Evolutionary conservation across 495 filamentous ascomycete species (phyloP).

Genomic region (Tuber umbilicatum): DNA sequence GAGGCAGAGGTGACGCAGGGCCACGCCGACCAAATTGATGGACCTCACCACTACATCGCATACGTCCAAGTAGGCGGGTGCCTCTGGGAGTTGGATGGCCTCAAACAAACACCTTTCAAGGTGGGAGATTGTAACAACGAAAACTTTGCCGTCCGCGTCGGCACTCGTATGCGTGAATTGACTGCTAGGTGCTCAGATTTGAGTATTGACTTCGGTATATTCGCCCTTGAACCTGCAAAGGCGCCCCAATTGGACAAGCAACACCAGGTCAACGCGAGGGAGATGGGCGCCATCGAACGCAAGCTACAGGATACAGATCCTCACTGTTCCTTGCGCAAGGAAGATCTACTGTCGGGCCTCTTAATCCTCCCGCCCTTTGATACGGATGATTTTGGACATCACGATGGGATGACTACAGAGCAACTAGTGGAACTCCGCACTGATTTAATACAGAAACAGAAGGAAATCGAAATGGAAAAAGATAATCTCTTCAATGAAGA

Average conservation of each 20-base stretch:
- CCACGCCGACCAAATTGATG: constrained; percentile 38
- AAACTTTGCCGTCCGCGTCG: constrained; percentile 29
- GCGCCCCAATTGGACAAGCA: constrained; percentile 23
- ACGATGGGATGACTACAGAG: constrained; percentile 14
- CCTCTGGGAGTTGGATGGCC: constrained; percentile 86
- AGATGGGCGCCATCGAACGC: constrained; percentile 24
- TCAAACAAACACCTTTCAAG: constrained; percentile 64
- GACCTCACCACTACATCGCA: constrained; percentile 74
- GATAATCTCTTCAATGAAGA: constrained; percentile 19
- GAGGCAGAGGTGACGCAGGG: constrained; percentile 43
- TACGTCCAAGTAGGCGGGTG: constrained; percentile 69
- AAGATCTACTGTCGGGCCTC: constrained; percentile 7
- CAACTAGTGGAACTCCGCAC: constrained; percentile 19
- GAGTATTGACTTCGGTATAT: constrained; percentile 35
- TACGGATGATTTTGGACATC: constrained; percentile 8
- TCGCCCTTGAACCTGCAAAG: constrained; percentile 39
- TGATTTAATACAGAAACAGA: constrained; percentile 25
- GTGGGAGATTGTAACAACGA: constrained; percentile 51
- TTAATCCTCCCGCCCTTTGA: constrained; percentile 16
- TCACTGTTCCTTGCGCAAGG: constrained; percentile 21
- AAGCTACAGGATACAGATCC: constrained; percentile 16
- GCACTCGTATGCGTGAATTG: constrained; percentile 24
- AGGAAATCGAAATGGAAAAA: constrained; percentile 21
- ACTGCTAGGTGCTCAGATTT: constrained; percentile 32
- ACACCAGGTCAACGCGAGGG: constrained; percentile 22